Conservation (phyloP, 2,329 filamentous ascomycete species). For the Pseudocercospora pini-densiflorae region DNA sequence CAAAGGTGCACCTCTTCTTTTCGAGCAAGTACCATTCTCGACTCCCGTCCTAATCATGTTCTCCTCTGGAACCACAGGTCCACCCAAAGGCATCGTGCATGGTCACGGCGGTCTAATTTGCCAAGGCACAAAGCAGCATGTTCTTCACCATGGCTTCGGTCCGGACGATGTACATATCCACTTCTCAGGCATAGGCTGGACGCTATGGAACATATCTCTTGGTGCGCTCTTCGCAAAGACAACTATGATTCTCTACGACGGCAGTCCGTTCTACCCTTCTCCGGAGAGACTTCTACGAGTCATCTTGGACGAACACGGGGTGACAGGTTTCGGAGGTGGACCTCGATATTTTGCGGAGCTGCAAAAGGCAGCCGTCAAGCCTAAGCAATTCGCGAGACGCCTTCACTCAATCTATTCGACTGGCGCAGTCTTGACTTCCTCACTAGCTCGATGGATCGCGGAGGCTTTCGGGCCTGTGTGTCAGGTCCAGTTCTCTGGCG, state of each 20-base stretch:
- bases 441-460: constrained; percentile 13
- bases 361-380: constrained; percentile 52
- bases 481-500: constrained; percentile 63
- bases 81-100: constrained; percentile 82
- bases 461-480: constrained; percentile 20
- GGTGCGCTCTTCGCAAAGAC: constrained; percentile 63
- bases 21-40: constrained; percentile 17
- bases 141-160: constrained; percentile 54
- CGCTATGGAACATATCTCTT: constrained; percentile 75
- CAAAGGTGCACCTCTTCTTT: constrained; percentile 3
- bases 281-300: constrained; percentile 64
- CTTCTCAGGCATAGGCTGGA: constrained; percentile 74
- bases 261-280: constrained; percentile 74
- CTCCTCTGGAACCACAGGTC: constrained; percentile 70
- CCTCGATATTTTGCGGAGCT: constrained; percentile 77
- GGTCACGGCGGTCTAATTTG: constrained; percentile 64
- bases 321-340: constrained; percentile 73
- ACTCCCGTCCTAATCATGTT: constrained; percentile 24
- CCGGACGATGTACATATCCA: constrained; percentile 54
- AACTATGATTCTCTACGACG: constrained; percentile 73
- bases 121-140: constrained; percentile 63
- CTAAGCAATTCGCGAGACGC: constrained; percentile 5
- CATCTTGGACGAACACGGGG: constrained; percentile 60
- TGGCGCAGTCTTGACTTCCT: constrained; percentile 18
- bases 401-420: constrained; percentile 24